phyloP scores from a whole-genome alignment of 441 rosid genomes.

The Iberis amara region DNA sequence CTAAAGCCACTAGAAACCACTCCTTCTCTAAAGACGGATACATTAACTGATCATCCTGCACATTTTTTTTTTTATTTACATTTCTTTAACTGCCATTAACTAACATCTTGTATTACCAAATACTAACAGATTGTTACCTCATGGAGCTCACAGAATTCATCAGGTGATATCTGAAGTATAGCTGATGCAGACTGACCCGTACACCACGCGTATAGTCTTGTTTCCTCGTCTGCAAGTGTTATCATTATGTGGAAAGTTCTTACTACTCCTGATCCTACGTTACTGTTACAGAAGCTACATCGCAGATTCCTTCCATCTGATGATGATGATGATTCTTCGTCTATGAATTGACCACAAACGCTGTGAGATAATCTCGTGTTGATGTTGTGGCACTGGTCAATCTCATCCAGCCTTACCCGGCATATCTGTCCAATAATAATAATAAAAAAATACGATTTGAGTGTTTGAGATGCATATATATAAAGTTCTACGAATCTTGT shows the following conservation, averaged over 20 bases:
- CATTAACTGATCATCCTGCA: slow-evolving; percentile 75
- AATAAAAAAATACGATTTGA: too few species aligned
- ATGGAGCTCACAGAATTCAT: slow-evolving; percentile 70
- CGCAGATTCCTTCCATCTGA: slow-evolving; percentile 28
- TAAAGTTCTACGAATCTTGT: background rate
- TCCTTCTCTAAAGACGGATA: slow-evolving; percentile 75
- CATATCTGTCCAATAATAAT: slow-evolving; percentile 39
- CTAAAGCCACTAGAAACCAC: slow-evolving; percentile 63
- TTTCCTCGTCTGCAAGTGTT: slow-evolving; percentile 31
- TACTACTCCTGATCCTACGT: slow-evolving; percentile 27
- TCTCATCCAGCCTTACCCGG: slow-evolving; percentile 65
- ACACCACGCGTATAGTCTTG: slow-evolving; percentile 65
- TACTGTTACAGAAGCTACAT: slow-evolving; percentile 30
- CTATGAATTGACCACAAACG: slow-evolving; percentile 62
- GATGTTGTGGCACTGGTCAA: slow-evolving; percentile 50
- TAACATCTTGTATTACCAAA: background rate
- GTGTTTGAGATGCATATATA: background rate
- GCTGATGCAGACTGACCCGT: slow-evolving; percentile 76
- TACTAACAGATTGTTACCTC: slow-evolving; percentile 44
- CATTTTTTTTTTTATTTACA: background rate
- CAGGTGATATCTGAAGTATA: slow-evolving; percentile 80
- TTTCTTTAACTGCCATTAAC: background rate
- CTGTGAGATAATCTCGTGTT: slow-evolving; percentile 53
- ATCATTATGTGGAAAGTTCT: slow-evolving; percentile 33
- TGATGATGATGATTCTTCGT: slow-evolving; percentile 32